Evolutionary conservation across 2,329 filamentous ascomycete genomes (phyloP), one percentile per base, ranked within the genome.

Genomic region (Fusarium sp.): DNA sequence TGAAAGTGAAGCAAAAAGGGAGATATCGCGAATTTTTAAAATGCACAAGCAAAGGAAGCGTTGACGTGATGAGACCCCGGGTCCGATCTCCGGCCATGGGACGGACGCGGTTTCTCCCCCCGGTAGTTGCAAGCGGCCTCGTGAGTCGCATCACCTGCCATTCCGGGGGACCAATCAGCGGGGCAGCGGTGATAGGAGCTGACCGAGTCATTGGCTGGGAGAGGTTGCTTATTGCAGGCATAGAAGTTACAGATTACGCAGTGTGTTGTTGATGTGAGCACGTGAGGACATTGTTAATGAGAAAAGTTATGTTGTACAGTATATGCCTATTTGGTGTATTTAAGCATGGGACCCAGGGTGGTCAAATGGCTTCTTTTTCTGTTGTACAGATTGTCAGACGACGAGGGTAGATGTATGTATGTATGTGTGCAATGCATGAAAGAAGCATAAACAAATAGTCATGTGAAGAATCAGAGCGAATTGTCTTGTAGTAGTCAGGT

Each of bases 121-220:
- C 76, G 76, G 45, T 77, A 78, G 35, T 52, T 77, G 69, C 76
- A 78, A 72, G 68, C 66, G 69, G 59, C 54, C 76, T 71, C 70
- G 70, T 78, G 76, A 76, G 76, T n/a, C 65, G 76, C 71, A 72
- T 78, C 74, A 76, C 66, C 76, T 78, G 76, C 74, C 73, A 58
- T 62, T 30, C 17, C 22, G 54, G 33, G 47, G 35, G 54, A 54
- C 76, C 76, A 78, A 78, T 78, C 73, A 75, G 50, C 38, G 30
- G 58, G 59, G 50, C 30, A 35, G 43, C 35, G 47, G 58, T 38
- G 45, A 63, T 47, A 65, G 22, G 38, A 25, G 22, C 15, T 22
- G n/a, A 32, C 14, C 45, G 4, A 25, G 37, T 22, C 27, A 60
- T 65, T 60, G 40, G 54, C 59, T 10, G 40, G 33, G 45, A 60